A percentile compares a stretch with the other conserved stretches of the same genome.
Conservation (phyloP, 2,329 filamentous ascomycete genomes). For the Alternaria brassicae region DNA sequence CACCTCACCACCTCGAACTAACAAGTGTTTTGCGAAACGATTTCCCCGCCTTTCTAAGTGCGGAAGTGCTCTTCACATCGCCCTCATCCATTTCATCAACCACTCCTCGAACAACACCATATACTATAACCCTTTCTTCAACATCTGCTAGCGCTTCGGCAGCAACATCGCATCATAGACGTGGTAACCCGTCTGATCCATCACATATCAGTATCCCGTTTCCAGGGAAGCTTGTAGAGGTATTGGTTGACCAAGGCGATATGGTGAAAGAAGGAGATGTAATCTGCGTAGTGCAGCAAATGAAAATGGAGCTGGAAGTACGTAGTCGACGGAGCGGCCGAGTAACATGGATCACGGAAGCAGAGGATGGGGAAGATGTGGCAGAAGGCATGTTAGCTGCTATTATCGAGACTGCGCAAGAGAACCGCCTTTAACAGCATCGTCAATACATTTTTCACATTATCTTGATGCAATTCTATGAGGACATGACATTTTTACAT, state of each 20-base stretch:
- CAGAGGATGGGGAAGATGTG: slow-evolving; percentile 63
- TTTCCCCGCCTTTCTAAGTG: slow-evolving; percentile 63
- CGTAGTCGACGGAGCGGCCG: slow-evolving; percentile 57
- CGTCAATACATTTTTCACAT: background rate
- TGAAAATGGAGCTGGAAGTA: slow-evolving; percentile 75
- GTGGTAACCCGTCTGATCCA: slow-evolving; percentile 59
- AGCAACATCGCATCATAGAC: slow-evolving; percentile 53
- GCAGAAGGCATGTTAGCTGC: slow-evolving; percentile 62
- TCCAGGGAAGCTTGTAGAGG: slow-evolving; percentile 65
- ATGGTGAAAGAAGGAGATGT: slow-evolving; percentile 62
- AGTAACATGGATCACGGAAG: slow-evolving; percentile 61
- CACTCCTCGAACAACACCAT: slow-evolving; percentile 47
- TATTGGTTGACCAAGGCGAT: slow-evolving; percentile 63
- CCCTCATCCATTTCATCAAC: slow-evolving; percentile 57
- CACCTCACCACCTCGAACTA: slow-evolving; percentile 61
- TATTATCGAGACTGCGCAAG: slow-evolving; percentile 51
- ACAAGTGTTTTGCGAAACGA: slow-evolving; percentile 65
- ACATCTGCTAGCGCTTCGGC: slow-evolving; percentile 54
- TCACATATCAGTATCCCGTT: slow-evolving; percentile 64
- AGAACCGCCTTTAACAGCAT: slow-evolving; percentile 6
- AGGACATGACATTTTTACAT: slow-evolving; percentile 17
- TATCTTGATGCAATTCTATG: background rate
- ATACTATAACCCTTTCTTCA: slow-evolving; percentile 55
- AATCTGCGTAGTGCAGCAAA: slow-evolving; percentile 67
- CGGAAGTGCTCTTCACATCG: slow-evolving; percentile 61